Percentiles rank a stretch among this genome's conserved stretches.
Conservation (phyloP, 2,329 filamentous ascomycete genomes). For the Sordariomycetes sp. region DNA sequence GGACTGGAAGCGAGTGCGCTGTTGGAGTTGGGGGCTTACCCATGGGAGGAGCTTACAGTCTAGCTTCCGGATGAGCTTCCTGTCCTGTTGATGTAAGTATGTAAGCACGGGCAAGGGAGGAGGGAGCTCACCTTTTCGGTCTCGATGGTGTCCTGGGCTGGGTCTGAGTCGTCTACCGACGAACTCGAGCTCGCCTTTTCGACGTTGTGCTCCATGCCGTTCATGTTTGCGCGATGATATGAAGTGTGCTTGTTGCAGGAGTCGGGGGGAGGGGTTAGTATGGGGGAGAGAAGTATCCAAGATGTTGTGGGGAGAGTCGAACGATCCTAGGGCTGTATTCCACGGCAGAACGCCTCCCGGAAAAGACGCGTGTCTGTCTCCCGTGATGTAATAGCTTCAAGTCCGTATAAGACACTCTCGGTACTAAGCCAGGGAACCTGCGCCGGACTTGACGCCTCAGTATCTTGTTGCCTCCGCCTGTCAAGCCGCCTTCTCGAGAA, state of each 20-base stretch:
- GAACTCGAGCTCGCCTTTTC: background rate
- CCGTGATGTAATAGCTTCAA: background rate
- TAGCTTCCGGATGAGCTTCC: slow-evolving; percentile 1
- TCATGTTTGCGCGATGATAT: background rate
- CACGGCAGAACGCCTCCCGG: background rate
- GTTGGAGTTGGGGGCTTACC: background rate
- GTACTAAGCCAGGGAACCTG: background rate
- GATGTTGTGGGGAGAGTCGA: background rate
- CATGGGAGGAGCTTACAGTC: slow-evolving; percentile 4
- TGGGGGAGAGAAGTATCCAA: background rate
- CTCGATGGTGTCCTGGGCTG: background rate
- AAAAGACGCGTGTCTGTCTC: background rate
- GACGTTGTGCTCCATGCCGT: background rate
- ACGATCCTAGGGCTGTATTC: background rate
- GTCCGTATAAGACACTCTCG: background rate
- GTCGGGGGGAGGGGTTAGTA: background rate
- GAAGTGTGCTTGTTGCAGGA: background rate
- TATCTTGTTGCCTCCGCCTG: background rate
- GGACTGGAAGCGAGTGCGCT: background rate
- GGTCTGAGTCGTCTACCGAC: background rate
- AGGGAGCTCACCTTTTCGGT: background rate
- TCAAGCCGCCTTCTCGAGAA: background rate
- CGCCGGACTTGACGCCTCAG: background rate
- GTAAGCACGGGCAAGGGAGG: background rate
- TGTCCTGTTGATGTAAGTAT: background rate